Evolutionary conservation across 441 rosid species (phyloP), one percentile per base, ranked within the genome.

Genomic region (Breynia disticha): DNA sequence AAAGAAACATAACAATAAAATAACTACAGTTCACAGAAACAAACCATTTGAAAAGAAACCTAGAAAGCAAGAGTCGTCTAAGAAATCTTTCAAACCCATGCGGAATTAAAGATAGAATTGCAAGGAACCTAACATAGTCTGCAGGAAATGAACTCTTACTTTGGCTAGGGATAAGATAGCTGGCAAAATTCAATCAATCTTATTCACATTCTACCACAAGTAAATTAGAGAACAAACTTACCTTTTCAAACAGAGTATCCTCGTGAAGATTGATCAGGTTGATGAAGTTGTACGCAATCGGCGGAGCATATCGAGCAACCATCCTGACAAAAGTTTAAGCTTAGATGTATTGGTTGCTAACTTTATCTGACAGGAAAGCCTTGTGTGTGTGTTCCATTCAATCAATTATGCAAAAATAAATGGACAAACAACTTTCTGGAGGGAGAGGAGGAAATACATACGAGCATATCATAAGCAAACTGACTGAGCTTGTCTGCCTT

Each of bases 401-500:
- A 5, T 28, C 35, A 28, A 4, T 28, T 28, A 9, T 28, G 3
- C 35, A 28, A 4, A 39, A 41, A 41, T 4, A 41, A 15, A 41
- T 41, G 44, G 44, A 13, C 8, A 1, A 4, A 41, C 13, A 41
- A 0, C n/a, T 52, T 51, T 15, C 16, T 20, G 19, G 13, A 16
- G 39, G 13, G 22, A 1, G 35, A 41, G n/a, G 1, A 59, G 42
- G 32, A 61, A 65, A 54, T 51, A 71, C 96, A 81, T 75, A 94
- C 97, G 96, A 94, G 83, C 99, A 90, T 68, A 94, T 94, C 99
- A 94, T 89, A 45, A 94, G 89, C 81, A 94, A 75, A 71, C 84
- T 83, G 61, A 94, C 99, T 47, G 99, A 80, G 70, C 99, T 90
- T 22, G 99, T 94, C 73, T 85, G 97, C 54, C 95, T 77, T 7